Base-by-base conservation (phyloP, 1,284 basidiomycete genomes). In the Melampsora americana region DNA sequence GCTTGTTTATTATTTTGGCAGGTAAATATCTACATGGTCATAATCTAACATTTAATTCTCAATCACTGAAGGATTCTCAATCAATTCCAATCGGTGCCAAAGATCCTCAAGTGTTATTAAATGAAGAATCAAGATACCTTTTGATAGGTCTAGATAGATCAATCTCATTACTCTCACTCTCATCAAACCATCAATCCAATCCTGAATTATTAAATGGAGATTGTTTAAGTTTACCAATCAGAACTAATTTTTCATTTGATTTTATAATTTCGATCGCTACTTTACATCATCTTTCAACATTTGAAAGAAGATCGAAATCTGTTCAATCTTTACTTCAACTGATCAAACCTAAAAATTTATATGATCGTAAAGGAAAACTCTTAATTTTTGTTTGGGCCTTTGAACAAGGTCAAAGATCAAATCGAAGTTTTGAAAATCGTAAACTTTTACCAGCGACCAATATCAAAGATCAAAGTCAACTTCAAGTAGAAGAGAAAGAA, bases 371-470 rank as follows among this genome's bases (percentile, higher is more conserved):
- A 50, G 73, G 73, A 28, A 48, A 59, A 3, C 32, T 94, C 76
- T 85, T 99, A 79, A 90, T 99, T 80, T 97, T 96, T 80, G 96
- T 98, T n/a, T 99, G 96, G 96, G 95, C 95, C 0, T 88, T 92
- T 71, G 94, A 97, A 81, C 96, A 99, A 84, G 93, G 95, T 18
- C 23, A 61, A 48, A 42, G 46, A 18, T 75, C 73, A 0, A 64
- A 65, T 35, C 50, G 73, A n/a, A 75, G 60, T 28, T 75, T 64
- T 56, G 59, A 48, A 20, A 67, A 68, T 16, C 53, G 73, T 16
- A 68, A 65, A 20, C 30, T 75, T 9, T 35, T 75, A 14, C 73
- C 73, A n/a, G 73, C 73, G n/a, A 50, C 80, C 7, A 20, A 18
- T 53, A 6, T 53, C 4, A 81, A 44, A 75, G 81, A 12, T 78